Percentiles rank a stretch among this genome's conserved stretches.
These are phyloP conservation scores for Monosporozyma unispora DNA, from an alignment of 805 yeast species.

Conservation along the genomic window DNA sequence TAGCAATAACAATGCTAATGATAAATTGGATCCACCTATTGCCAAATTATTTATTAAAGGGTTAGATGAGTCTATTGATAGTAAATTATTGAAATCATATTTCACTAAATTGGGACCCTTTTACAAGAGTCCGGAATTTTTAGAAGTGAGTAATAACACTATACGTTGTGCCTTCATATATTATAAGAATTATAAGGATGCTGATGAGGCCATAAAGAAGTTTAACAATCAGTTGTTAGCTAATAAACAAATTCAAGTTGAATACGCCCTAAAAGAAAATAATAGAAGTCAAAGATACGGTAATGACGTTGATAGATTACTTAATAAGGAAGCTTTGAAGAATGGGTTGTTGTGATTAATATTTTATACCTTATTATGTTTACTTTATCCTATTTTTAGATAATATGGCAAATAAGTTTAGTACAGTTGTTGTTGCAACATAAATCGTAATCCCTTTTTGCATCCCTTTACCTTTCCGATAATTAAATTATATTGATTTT, in stretches of 20 bases:
- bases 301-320: constrained; percentile 62
- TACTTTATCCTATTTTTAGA: not conserved
- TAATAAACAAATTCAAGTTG: constrained; percentile 52
- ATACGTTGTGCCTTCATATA: constrained; percentile 58
- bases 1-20: constrained; percentile 15
- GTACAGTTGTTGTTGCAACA: too few species aligned
- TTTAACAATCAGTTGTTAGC: constrained; percentile 63
- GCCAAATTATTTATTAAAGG: constrained; percentile 65
- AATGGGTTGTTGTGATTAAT: constrained; percentile 23
- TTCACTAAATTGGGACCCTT: constrained; percentile 61
- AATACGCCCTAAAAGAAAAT: constrained; percentile 64
- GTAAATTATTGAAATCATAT: constrained; percentile 40
- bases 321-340: constrained; percentile 55
- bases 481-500: too few species aligned
- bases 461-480: too few species aligned
- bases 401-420: too few species aligned
- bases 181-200: constrained; percentile 52
- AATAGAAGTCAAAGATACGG: constrained; percentile 55
- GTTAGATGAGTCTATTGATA: constrained; percentile 59
- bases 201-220: constrained; percentile 62
- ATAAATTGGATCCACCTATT: constrained; percentile 37
- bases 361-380: too few species aligned
- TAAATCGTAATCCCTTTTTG: too few species aligned
- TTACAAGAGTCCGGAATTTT: constrained; percentile 35
- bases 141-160: constrained; percentile 25